Evolutionary conservation across 495 filamentous ascomycete genomes (phyloP), one percentile per base, ranked within the genome.

Genomic region (Neurospora tetraspora): DNA sequence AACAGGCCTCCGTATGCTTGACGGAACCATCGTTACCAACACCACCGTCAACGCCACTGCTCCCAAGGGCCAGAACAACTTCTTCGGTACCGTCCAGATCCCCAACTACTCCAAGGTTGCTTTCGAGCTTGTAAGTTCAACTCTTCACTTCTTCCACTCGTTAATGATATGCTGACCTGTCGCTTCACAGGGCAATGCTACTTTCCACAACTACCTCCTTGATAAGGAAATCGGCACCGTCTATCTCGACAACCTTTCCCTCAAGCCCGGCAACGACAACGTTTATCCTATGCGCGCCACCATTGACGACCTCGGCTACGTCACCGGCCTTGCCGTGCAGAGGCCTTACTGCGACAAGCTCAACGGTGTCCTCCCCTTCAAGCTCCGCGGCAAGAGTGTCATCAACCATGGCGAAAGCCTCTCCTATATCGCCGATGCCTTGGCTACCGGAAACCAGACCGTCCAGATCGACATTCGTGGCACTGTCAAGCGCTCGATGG

Each of bases 71-170:
- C 84, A 85, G 69, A 83, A 86, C 69, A 93, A 94, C 81, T 87
- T 92, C 83, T 82, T 85, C 39, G 92, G 88, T 75, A 86, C 81
- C 5, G 86, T 88, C 42, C 82, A 77, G 70, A 91, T 95, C 43
- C 92, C 92, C 72, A 95, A 95, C 77, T 87, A 86, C 6, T 89
- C 91, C 4, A 80, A 89, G 70, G 82, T 93, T 79, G 88, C 87
- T 7, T 81, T 94, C 68, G 79, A 83, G 23, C 84, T 93, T 80
- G 90, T 91, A 84, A 74, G 84, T 79, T 65, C 6, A 53, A 27
- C 14, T 6, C 5, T 11, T 6, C 74, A 40, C 12, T 18, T 47
- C 69, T 23, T 27, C 6, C 69, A 18, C 68, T 34, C 53, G 27
- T 70, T 39, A 69, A n/a, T 16, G 65, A 40, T 20, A 37, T 53